Evolutionary conservation across 768 basidiomycete genomes (phyloP), one percentile per base, ranked within the genome.

Genomic region (Mycena polygramma): DNA sequence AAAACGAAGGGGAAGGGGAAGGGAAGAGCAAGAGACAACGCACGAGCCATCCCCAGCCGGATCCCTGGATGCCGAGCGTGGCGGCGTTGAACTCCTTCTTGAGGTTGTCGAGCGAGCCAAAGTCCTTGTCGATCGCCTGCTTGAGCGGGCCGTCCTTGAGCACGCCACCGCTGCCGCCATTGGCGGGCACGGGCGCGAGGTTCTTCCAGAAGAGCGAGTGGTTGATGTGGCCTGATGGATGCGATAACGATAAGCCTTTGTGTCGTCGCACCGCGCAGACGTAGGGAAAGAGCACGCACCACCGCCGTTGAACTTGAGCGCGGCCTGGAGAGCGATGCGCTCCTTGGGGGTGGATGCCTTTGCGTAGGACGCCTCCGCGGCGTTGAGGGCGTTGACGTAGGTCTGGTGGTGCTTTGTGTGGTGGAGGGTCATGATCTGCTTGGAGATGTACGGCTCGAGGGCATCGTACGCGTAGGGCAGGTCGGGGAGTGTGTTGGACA

Each of bases 151-250:
- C 93, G 4, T 87, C 84, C 45, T 81, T 82, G 76, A 93, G 83
- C 9, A 77, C 78, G 57, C 92, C 92, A 19, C 93, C 93, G 45
- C 74, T 77, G 30, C 91, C 91, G 73, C 83, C 79, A 74, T 85
- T 84, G 19, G 77, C 74, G 7, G 83, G 79, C 35, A 89, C 76
- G 2, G 94, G 94, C 4, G 95, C 91, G 64, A 98, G 87, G 86
- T 96, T 97, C 84, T 89, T 92, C 97, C 97, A 98, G 88, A 98
- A 98, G 68, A 97, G 90, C 61, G 95, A 93, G 85, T 96, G 95
- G 84, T 96, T 96, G 87, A 96, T 94, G 83, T 94, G 96, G 13
- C 93, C 92, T 92, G 80, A 76, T 69, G 60, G 63, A 59, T 66
- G 24, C 62, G 76, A 77, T 74, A 70, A 75, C 51, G 65, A 70